A percentile compares a stretch with the other conserved stretches of the same genome.
Evolutionary conservation across 768 basidiomycete genomes (phyloP).

Genomic region (Aureoboletus auriporus): DNA sequence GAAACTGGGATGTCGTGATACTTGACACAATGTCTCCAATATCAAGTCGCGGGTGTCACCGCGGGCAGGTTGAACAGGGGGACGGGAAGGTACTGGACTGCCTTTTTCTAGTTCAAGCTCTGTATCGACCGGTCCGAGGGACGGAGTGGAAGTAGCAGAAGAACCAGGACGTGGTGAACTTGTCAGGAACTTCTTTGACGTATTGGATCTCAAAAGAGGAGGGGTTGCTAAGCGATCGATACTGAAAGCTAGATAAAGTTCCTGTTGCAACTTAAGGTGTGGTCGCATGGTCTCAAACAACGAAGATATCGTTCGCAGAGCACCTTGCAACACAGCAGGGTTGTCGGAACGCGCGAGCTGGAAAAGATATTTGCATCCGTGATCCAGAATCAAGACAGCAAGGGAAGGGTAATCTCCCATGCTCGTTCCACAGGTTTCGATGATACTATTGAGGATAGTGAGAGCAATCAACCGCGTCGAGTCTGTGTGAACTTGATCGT

Average conservation of each 20-base stretch:
- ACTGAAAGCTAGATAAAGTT: conserved; percentile 91
- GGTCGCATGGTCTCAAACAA: conserved; percentile 84
- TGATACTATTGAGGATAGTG: conserved; percentile 79
- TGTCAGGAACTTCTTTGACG: conserved; percentile 31
- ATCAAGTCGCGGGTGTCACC: conserved; percentile 88
- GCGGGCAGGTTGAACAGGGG: conserved; percentile 69
- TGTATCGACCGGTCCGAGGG: conserved; percentile 34
- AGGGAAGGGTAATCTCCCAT: conserved; percentile 80
- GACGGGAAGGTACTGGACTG: conserved; percentile 47
- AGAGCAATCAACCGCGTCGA: conserved; percentile 89
- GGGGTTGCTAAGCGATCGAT: conserved; percentile 84
- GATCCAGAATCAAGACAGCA: conserved; percentile 72
- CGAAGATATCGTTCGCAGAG: conserved; percentile 83
- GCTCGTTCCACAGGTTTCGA: conserved; percentile 76
- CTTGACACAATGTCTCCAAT: conserved; percentile 79
- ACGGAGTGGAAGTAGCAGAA: conserved; percentile 42
- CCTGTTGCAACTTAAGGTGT: conserved; percentile 90
- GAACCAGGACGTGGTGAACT: conserved; percentile 54
- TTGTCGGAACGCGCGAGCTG: conserved; percentile 93
- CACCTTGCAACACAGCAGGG: conserved; percentile 67
- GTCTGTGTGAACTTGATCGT: conserved; percentile 92
- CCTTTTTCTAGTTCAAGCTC: conserved; percentile 47
- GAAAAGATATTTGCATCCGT: conserved; percentile 95
- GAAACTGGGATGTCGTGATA: conserved; percentile 81
- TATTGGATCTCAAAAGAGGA: conserved; percentile 23